Evolutionary conservation across 257 asterid species (phyloP), one percentile per base, ranked within the genome.

Genomic region (Salvia hispanica): DNA sequence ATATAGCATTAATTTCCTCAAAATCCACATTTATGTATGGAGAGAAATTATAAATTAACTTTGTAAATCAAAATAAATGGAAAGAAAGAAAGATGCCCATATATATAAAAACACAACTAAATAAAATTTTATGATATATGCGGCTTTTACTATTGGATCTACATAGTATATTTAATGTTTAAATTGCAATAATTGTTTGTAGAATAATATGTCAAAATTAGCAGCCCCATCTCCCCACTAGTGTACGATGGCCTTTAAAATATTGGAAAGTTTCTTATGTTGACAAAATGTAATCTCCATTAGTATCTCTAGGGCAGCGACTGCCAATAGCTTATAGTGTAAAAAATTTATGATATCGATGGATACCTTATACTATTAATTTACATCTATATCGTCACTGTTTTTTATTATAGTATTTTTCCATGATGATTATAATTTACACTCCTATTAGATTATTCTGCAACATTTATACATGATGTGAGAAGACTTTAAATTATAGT

Each of bases 241-340:
- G 57, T 68, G 74, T 68, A 62, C 74, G 59, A 62, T 9, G 8
- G 36, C 18, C 2, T 9, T 25, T 61, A 62, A 61, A 68, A 31
- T 36, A 54, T 42, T 28, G 7, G 5, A 52, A 42, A 52, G 3
- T 21, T 40, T 62, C 10, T 16, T 34, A 44, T 62, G 69, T 63
- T 56, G 81, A 72, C 82, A 80, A 73, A 76, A 66, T 80, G 62
- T 73, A 53, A 77, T 76, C 84, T 66, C 64, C 76, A 60, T 74
- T 66, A 71, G 77, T 73, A 67, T 80, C 78, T 77, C 64, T 58
- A 58, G 69, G 62, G 76, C 74, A 74, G 75, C 54, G 77, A 71
- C 75, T 58, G 62, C 66, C 80, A 77, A 71, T 78, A 74, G 28
- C 72, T 47, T 56, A 12, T 52, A 52, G 64, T 52, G 37, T 60